phyloP scores from a whole-genome alignment of 768 basidiomycete genomes.

The Boletus rubroflammeus region DNA sequence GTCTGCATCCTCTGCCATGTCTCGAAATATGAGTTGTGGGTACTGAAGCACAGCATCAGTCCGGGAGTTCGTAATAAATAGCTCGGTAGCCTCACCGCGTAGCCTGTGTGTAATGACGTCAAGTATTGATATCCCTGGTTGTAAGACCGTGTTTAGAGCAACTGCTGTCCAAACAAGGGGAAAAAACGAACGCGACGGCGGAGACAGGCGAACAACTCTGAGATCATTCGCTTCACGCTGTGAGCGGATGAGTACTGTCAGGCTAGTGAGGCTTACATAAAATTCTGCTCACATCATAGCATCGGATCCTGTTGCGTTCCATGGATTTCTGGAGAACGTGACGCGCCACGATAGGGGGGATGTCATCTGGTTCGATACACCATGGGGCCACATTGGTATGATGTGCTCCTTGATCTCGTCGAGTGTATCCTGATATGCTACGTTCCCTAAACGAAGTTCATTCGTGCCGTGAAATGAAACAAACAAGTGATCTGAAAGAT shows the following conservation, averaged over 20 bases:
- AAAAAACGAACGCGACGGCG: constrained; percentile 47
- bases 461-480: constrained; percentile 63
- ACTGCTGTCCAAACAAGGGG: constrained; percentile 2
- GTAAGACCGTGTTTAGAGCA: constrained; percentile 8
- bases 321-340: constrained; percentile 64
- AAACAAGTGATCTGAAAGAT: constrained; percentile 62
- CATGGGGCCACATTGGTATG: constrained; percentile 66
- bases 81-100: constrained; percentile 39
- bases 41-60: constrained; percentile 35
- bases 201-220: constrained; percentile 57
- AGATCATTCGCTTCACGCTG: constrained; percentile 61
- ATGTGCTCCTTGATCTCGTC: constrained; percentile 57
- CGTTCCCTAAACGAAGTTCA: constrained; percentile 49
- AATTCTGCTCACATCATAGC: constrained; percentile 43
- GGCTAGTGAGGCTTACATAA: not conserved
- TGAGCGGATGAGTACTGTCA: constrained; percentile 19
- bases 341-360: constrained; percentile 51
- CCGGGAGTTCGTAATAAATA: not conserved
- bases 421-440: constrained; percentile 50
- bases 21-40: constrained; percentile 67
- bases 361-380: constrained; percentile 43
- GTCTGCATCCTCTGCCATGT: constrained; percentile 43
- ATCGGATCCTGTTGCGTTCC: constrained; percentile 57
- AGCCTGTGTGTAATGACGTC: constrained; percentile 56
- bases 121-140: constrained; percentile 70